Evolutionary conservation across 2,329 filamentous ascomycete genomes (phyloP).

Genomic region (Aspergillus nomiae): DNA sequence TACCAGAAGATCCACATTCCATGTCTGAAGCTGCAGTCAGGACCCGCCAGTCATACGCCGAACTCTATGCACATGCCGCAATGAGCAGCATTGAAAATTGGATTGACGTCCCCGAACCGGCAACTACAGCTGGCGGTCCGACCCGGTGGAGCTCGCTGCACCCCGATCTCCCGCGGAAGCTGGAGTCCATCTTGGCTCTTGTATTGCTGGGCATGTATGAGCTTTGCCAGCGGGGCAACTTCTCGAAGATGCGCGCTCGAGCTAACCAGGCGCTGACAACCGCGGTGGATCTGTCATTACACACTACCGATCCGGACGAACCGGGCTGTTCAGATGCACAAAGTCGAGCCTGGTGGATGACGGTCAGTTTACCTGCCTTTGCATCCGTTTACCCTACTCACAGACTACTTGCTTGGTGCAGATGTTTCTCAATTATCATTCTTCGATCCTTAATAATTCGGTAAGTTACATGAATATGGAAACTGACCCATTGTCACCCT

Average conservation of each 20-base stretch:
- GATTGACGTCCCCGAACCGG: conserved; percentile 7
- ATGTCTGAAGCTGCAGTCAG: conserved; percentile 9
- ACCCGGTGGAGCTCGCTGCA: conserved; percentile 7
- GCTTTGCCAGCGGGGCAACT: conserved; percentile 26
- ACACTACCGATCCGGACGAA: conserved; percentile 13
- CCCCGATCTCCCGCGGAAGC: conserved; percentile 14
- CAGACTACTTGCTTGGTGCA: background rate
- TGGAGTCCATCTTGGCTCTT: conserved; percentile 25
- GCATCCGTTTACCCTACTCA: background rate
- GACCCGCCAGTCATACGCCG: conserved; percentile 23
- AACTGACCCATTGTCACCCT: too few species aligned
- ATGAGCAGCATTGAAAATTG: conserved; percentile 18
- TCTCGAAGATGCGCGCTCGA: conserved; percentile 25
- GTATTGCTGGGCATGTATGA: conserved; percentile 26
- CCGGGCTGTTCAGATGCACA: conserved; percentile 23
- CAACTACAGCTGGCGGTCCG: background rate
- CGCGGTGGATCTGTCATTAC: conserved; percentile 29
- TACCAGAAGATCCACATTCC: conserved; percentile 9
- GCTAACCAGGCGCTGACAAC: conserved; percentile 28
- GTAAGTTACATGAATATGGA: conserved; percentile 8
- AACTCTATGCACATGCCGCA: conserved; percentile 26
- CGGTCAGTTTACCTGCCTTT: conserved; percentile 16
- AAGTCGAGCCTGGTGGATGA: conserved; percentile 30
- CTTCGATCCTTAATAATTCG: conserved; percentile 19
- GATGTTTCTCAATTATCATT: conserved; percentile 25